These are phyloP conservation scores for Naumovozyma baii DNA, from an alignment of 805 yeast genomes.

Conservation along the genomic window DNA sequence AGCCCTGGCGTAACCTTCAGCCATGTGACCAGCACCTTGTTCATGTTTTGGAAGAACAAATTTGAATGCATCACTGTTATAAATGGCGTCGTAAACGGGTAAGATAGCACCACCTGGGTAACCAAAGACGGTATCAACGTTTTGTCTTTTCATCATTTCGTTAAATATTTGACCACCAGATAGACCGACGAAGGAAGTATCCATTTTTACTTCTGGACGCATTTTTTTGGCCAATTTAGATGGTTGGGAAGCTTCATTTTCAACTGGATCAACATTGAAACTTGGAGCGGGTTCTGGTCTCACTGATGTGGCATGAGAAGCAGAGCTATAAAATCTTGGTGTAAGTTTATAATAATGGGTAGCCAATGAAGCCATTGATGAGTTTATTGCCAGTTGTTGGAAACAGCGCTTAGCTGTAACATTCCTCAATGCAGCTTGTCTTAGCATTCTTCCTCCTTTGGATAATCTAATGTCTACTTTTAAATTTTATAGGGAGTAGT, in stretches of 20 bases:
- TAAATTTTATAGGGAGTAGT: too few species aligned
- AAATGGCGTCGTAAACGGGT: conserved; percentile 96
- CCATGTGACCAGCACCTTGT: conserved; percentile 99
- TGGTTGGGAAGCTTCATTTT: neutral
- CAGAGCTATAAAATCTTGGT: conserved; percentile 21
- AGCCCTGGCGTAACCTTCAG: conserved; percentile 97
- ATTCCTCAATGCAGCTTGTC: conserved; percentile 15
- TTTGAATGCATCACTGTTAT: conserved; percentile 78
- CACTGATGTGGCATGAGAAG: neutral
- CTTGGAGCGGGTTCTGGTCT: conserved; percentile 32
- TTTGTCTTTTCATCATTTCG: conserved; percentile 95
- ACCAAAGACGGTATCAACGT: conserved; percentile 93
- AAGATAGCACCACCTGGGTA: conserved; percentile 98
- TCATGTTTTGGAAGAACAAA: conserved; percentile 94
- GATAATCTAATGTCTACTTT: too few species aligned
- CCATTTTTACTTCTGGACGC: conserved; percentile 34
- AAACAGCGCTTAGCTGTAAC: conserved; percentile 12
- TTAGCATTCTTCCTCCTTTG: too few species aligned
- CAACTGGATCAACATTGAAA: conserved; percentile 22
- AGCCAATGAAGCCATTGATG: conserved; percentile 1
- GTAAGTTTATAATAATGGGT: conserved; percentile 24
- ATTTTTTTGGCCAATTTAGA: neutral
- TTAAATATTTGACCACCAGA: conserved; percentile 98
- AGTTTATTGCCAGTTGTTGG: conserved; percentile 3
- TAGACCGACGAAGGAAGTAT: conserved; percentile 84